Conservation (phyloP, 2,329 filamentous ascomycete genomes). For the Venturia nashicola region DNA sequence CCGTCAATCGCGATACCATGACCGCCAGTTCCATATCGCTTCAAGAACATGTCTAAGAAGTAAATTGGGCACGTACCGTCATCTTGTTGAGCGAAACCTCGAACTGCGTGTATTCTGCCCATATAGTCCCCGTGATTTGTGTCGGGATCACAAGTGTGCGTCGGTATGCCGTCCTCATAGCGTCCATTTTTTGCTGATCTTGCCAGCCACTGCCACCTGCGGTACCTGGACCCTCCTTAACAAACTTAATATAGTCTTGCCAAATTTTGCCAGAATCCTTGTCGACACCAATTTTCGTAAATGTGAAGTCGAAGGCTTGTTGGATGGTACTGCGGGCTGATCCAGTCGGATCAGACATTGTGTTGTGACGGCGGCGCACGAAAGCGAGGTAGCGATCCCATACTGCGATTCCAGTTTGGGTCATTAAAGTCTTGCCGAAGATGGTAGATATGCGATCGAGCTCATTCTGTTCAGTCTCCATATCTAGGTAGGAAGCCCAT, state of each 20-base stretch:
- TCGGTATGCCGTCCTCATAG: slow-evolving; percentile 83
- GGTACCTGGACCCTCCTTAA: slow-evolving; percentile 75
- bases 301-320: slow-evolving; percentile 83
- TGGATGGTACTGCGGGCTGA: slow-evolving; percentile 67
- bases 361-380: slow-evolving; percentile 78
- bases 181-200: slow-evolving; percentile 96
- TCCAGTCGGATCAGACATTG: slow-evolving; percentile 66
- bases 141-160: slow-evolving; percentile 81
- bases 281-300: slow-evolving; percentile 82
- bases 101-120: slow-evolving; percentile 97
- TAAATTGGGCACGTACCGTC: slow-evolving; percentile 45
- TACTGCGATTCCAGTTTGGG: slow-evolving; percentile 69
- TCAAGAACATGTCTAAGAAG: background rate
- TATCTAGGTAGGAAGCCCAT: slow-evolving; percentile 78
- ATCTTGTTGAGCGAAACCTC: slow-evolving; percentile 90
- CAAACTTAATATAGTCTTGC: slow-evolving; percentile 90
- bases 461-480: slow-evolving; percentile 82
- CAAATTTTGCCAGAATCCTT: slow-evolving; percentile 82
- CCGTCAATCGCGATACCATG: no score
- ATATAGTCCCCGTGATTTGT: slow-evolving; percentile 67
- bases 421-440: slow-evolving; percentile 67
- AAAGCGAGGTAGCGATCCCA: slow-evolving; percentile 95
- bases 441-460: slow-evolving; percentile 69
- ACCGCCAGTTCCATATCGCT: no score
- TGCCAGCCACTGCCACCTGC: slow-evolving; percentile 85